Evolutionary conservation across 1,139 yeast species (phyloP), one percentile per base, ranked within the genome.

Genomic region (Komagataea norvegica): DNA sequence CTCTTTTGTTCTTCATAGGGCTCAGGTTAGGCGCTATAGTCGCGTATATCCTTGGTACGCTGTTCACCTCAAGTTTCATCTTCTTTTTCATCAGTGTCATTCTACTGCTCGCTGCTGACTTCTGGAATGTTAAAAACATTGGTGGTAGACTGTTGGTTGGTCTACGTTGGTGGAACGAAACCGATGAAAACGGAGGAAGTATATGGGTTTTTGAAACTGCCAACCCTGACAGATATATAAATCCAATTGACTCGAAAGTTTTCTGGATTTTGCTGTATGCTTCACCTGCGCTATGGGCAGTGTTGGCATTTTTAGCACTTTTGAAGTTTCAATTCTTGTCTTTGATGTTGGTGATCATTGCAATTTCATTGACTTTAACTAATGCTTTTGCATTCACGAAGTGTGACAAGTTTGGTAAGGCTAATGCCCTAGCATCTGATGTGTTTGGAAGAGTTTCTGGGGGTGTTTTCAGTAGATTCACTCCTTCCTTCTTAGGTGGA

Each of bases 131-230:
- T 30, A 91, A 91, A 56, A 91, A 91, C 59, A 85, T 91, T 13
- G 70, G 94, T 13, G 98, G 98, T 1, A 68, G 97, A 44, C 70
- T 86, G 38, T 63, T 91, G 40, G 97, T 91, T 6, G 97, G 96
- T 0, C 69, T 91, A 46, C 72, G 98, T 49, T 89, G 96, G 96
- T 88, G 96, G 95, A 87, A 86, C 57, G 89, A 83, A 28, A 63
- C 54, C 42, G 64, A 67, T 33, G 65, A 78, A 50, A 54, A 67
- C 10, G 89, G 91, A 26, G 82, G 80, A 47, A 80, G 85, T 45
- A 76, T 82, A 15, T 86, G 95, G 95, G 94, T 86, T 15, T 86
- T 86, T 58, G 95, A 86, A 59, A 78, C 87, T 2, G 91, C 93
- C 2, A 86, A 84, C 54, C 93, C 94, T 2, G 72, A 73, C 42